Percentiles rank a stretch among this genome's conserved stretches.
Evolutionary conservation across 2,329 filamentous ascomycete genomes (phyloP).

Genomic region (Chaetomium strumarium): DNA sequence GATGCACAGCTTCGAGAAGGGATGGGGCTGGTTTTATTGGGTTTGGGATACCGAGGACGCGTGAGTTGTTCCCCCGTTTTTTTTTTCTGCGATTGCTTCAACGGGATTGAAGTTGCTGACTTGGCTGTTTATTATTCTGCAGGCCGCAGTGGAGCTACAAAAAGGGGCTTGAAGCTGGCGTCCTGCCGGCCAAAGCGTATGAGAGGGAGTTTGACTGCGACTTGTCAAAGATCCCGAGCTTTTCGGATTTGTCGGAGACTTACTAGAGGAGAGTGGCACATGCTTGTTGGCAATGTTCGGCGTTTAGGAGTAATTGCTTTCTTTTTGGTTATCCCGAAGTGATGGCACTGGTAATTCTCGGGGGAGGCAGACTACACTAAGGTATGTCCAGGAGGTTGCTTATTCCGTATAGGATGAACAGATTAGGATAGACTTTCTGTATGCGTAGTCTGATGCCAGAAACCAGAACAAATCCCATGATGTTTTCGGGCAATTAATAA

Average conservation of each 20-base stretch:
- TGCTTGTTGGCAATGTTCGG: background rate
- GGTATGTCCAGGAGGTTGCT: too few species aligned
- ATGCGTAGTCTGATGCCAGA: too few species aligned
- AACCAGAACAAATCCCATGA: too few species aligned
- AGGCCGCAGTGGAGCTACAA: slow-evolving; percentile 85
- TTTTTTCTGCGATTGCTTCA: background rate
- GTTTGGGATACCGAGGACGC: slow-evolving; percentile 77
- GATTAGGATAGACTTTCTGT: too few species aligned
- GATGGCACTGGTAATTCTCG: too few species aligned
- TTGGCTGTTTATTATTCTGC: background rate
- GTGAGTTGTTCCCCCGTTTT: slow-evolving; percentile 19
- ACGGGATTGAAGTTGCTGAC: background rate
- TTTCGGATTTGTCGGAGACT: slow-evolving; percentile 35
- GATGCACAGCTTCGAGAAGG: slow-evolving; percentile 89
- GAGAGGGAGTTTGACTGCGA: slow-evolving; percentile 64
- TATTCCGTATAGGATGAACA: too few species aligned
- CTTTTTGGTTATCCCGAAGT: background rate
- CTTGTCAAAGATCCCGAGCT: slow-evolving; percentile 45
- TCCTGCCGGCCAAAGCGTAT: slow-evolving; percentile 72
- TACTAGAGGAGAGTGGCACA: background rate
- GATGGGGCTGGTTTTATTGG: slow-evolving; percentile 99
- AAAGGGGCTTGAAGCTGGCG: slow-evolving; percentile 67
- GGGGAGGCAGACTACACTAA: too few species aligned
- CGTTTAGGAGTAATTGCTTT: background rate
- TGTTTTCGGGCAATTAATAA: too few species aligned